phyloP scores from a whole-genome alignment of 208 protist species.

The Wallacemonas sp. region DNA sequence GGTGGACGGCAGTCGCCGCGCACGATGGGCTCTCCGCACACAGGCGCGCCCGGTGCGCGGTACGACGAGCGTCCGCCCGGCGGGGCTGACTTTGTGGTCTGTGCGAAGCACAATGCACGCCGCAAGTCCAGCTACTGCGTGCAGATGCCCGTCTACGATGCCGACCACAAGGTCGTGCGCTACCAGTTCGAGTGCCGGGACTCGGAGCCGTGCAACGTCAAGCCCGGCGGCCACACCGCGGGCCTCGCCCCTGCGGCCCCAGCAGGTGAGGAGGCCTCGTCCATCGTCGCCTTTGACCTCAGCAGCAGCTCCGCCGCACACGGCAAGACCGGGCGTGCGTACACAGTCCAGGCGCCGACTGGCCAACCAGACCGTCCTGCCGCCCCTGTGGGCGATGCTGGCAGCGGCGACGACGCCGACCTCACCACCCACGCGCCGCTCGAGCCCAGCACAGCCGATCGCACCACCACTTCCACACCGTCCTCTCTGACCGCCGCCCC shows the following conservation, averaged over 20 bases:
- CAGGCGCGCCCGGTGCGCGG: background rate
- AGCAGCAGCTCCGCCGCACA: constrained; percentile 16
- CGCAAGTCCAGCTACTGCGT: constrained; percentile 59
- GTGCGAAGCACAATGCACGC: constrained; percentile 46
- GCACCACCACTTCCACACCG: too few relatives aligned
- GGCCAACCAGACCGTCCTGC: background rate
- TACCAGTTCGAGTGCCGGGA: constrained; percentile 63
- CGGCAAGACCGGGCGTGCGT: background rate
- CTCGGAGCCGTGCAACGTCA: constrained; percentile 27
- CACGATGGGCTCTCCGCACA: background rate
- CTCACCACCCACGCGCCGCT: background rate
- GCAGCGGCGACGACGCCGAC: background rate
- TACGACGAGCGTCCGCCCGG: background rate
- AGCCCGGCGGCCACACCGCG: background rate
- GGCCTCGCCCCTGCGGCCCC: background rate
- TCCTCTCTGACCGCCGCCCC: too few relatives aligned
- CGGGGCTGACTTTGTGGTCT: constrained; percentile 46
- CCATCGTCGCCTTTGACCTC: constrained; percentile 10
- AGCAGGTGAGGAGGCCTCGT: background rate
- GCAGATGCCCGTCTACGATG: constrained; percentile 54
- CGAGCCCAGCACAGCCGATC: background rate
- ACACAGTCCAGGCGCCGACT: constrained; percentile 2
- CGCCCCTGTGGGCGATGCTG: background rate
- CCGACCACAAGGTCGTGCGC: constrained; percentile 62
- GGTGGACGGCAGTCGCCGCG: background rate